Base-by-base conservation (phyloP, 768 basidiomycete species). In the Russula compacta region DNA sequence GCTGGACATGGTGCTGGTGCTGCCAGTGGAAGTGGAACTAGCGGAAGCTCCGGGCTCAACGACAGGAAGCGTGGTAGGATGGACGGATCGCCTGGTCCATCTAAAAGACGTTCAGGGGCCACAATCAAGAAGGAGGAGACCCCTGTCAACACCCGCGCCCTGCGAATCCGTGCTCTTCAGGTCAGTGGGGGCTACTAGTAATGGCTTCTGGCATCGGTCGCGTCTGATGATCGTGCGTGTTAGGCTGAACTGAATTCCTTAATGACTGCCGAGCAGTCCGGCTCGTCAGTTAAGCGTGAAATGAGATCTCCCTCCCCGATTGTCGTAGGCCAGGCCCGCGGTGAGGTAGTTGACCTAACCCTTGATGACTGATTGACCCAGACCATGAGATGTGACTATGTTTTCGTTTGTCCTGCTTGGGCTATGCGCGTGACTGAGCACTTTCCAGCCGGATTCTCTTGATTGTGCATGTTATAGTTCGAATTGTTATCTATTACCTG, bases 281-380 rank as follows among this genome's bases (percentile, higher is more conserved):
- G 46, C 21, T 42, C 61, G 9, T 43, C 56, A 3, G 46, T 63
- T 12, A 58, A 58, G 52, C 46, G 24, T 12, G 61, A 58, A 17
- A 17, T 15, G 39, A 58, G 52, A 33, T 54, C 61, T 8, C 61
- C 52, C 2, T 53, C 56, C 15, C 56, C 56, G 14, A 47, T 52
- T 21, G 44, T 53, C 7, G 36, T 57, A 9, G 43, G 43, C n/a
- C 11, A 21, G 11, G 49, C 24, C 3, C 40, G 49, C 10, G 50
- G 60, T n/a, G 60, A 40, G 47, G 47, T 58, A 5, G 4, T 61
- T 35, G 60, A 61, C 21, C 60, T 57, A 43, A 61, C 60, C 14
- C 50, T 61, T 9, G 60, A 57, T 0, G 60, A 57, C n/a, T 61
- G 36, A 61, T 39, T n/a, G 55, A 17, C 35, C 15, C 5, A 8